Percentiles rank a stretch among this genome's conserved stretches.
These are phyloP conservation scores for Solanum etuberosum DNA, from an alignment of 257 asterid species.

Conservation along the genomic window DNA sequence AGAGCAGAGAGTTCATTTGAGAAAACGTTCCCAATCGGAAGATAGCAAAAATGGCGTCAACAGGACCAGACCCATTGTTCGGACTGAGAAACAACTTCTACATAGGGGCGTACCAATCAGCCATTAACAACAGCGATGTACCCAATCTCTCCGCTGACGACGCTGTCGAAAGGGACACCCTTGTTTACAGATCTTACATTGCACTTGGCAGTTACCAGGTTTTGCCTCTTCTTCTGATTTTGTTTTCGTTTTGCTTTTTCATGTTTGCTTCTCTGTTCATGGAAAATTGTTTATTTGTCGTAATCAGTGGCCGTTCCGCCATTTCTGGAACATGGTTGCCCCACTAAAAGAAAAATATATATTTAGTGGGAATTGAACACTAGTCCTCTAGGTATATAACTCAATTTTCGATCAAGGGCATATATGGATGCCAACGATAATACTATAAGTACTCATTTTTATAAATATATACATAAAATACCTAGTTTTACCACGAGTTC, in stretches of 20 bases:
- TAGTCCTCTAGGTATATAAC: neutral
- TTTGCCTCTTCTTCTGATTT: neutral
- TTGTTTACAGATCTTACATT: conserved; percentile 84
- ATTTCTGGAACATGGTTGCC: neutral
- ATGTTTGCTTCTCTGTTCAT: neutral
- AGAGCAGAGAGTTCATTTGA: neutral
- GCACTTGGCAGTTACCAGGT: conserved; percentile 89
- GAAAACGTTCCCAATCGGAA: neutral
- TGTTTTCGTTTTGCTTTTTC: neutral
- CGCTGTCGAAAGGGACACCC: conserved; percentile 62
- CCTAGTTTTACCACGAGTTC: neutral
- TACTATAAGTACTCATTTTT: neutral
- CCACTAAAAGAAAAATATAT: neutral
- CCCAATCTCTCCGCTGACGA: conserved; percentile 80
- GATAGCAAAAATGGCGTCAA: conserved; percentile 23
- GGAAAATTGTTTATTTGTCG: neutral
- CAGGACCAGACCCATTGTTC: conserved; percentile 85
- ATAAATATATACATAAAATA: too few relatives aligned
- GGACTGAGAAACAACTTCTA: conserved; percentile 82
- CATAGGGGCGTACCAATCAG: conserved; percentile 91
- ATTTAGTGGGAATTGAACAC: neutral
- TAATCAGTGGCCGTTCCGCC: neutral
- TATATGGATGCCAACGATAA: neutral
- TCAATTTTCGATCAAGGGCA: neutral
- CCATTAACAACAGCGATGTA: conserved; percentile 84